phyloP scores from a whole-genome alignment of 192 early-diverging fungal species.

The Irineochytrium annulatum region DNA sequence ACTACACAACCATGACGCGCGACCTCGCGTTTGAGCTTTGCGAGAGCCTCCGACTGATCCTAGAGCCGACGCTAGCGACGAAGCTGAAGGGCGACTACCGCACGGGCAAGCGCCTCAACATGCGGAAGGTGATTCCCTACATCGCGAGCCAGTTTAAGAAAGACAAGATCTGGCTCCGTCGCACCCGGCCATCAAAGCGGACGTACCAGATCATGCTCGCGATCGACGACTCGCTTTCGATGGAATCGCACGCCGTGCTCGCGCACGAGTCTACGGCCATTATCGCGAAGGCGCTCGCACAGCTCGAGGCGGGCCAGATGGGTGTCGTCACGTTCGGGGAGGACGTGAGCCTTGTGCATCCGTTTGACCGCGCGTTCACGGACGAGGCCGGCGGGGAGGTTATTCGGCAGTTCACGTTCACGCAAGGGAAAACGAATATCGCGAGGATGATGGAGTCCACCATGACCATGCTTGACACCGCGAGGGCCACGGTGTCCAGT shows the following conservation, averaged over 20 bases:
- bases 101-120: slow-evolving; percentile 97
- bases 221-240: slow-evolving; percentile 96
- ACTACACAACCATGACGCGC: slow-evolving; percentile 84
- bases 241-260: slow-evolving; percentile 85
- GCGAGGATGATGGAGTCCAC: slow-evolving; percentile 82
- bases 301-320: slow-evolving; percentile 93
- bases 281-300: slow-evolving; percentile 86
- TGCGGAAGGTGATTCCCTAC: slow-evolving; percentile 99
- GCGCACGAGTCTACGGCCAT: slow-evolving; percentile 92
- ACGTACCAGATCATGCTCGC: slow-evolving; percentile 98
- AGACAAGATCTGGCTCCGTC: slow-evolving; percentile 99
- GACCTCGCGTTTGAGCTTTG: slow-evolving; percentile 86
- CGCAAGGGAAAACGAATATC: slow-evolving; percentile 82
- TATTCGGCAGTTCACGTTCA: slow-evolving; percentile 86
- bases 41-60: slow-evolving; percentile 92
- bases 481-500: slow-evolving; percentile 43
- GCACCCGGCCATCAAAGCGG: slow-evolving; percentile 94
- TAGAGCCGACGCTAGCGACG: slow-evolving; percentile 95
- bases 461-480: slow-evolving; percentile 72
- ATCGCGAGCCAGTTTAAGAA: slow-evolving; percentile 99
- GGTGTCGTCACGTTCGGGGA: slow-evolving; percentile 90
- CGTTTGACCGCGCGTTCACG: slow-evolving; percentile 89
- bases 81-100: slow-evolving; percentile 96
- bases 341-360: slow-evolving; percentile 79
- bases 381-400: slow-evolving; percentile 86